A percentile compares a stretch with the other conserved stretches of the same genome.
phyloP scores from a whole-genome alignment of 2,329 filamentous ascomycete species.

The Pseudocercospora macadamiae region DNA sequence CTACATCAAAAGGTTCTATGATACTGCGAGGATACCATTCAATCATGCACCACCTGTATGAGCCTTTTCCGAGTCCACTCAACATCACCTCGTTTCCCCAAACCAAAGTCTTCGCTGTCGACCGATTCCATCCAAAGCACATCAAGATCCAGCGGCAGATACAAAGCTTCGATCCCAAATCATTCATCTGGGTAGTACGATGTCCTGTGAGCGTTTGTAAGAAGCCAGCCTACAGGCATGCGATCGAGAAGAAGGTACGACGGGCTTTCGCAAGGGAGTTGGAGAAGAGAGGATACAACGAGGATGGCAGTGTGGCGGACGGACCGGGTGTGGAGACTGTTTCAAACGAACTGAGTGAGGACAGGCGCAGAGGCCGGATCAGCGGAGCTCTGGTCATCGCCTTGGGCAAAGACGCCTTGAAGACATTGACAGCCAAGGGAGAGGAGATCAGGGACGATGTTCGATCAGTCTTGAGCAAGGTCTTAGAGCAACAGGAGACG shows the following conservation, averaged over 20 bases:
- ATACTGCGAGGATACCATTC: slow-evolving; percentile 3
- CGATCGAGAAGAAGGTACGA: slow-evolving; percentile 47
- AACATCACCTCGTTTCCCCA: slow-evolving; percentile 32
- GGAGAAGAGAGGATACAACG: slow-evolving; percentile 49
- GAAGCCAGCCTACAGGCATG: slow-evolving; percentile 53
- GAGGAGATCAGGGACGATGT: slow-evolving; percentile 22
- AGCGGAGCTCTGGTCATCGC: slow-evolving; percentile 26
- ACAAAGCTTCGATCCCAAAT: slow-evolving; percentile 37
- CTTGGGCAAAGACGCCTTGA: slow-evolving; percentile 20
- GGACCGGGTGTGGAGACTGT: background rate
- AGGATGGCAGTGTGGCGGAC: slow-evolving; percentile 31
- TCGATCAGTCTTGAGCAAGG: slow-evolving; percentile 10
- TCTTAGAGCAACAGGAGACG: slow-evolving; percentile 10
- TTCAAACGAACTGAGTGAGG: background rate
- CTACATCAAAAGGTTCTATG: too few species aligned
- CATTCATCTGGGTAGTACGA: slow-evolving; percentile 54
- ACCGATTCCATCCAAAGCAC: slow-evolving; percentile 35
- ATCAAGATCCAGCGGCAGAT: slow-evolving; percentile 37
- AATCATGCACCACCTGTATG: slow-evolving; percentile 26
- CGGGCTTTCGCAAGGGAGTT: slow-evolving; percentile 52
- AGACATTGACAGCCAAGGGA: slow-evolving; percentile 24
- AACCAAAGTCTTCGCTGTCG: slow-evolving; percentile 28
- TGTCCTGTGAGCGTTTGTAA: slow-evolving; percentile 34
- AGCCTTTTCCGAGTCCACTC: slow-evolving; percentile 28
- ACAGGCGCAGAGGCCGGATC: background rate